Evolutionary conservation across 2,329 filamentous ascomycete genomes (phyloP).

Genomic region (Pseudogymnoascus sp.): DNA sequence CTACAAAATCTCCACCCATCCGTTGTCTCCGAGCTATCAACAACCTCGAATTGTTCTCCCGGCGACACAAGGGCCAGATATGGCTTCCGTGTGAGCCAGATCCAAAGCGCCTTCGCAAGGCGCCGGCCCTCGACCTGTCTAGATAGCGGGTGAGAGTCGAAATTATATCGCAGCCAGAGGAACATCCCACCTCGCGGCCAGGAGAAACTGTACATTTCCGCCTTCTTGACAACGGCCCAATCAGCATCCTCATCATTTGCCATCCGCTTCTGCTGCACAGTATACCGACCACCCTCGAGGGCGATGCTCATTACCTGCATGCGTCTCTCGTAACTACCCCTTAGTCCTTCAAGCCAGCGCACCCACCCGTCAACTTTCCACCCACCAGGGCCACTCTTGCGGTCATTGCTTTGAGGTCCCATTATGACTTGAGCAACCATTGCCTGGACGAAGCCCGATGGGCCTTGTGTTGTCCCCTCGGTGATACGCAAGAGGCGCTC

Average conservation of each 20-base stretch:
- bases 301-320: conserved; percentile 72
- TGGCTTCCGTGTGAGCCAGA: conserved; percentile 60
- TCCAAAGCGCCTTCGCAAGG: conserved; percentile 59
- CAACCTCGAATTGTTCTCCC: conserved; percentile 66
- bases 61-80: conserved; percentile 62
- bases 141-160: conserved; percentile 61
- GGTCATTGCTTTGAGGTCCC: conserved; percentile 52
- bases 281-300: conserved; percentile 59
- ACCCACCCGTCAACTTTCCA: conserved; percentile 86
- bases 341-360: conserved; percentile 78
- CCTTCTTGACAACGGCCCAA: conserved; percentile 70
- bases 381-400: conserved; percentile 41
- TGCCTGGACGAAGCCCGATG: conserved; percentile 81
- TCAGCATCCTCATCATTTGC: conserved; percentile 48
- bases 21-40: conserved; percentile 44
- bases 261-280: conserved; percentile 53
- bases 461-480: conserved; percentile 72
- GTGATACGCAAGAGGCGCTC: conserved; percentile 66
- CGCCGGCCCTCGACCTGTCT: conserved; percentile 41
- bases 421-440: conserved; percentile 72
- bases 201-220: conserved; percentile 63
- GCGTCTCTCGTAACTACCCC: conserved; percentile 73
- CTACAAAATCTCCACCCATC: conserved; percentile 65
- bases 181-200: conserved; percentile 91
- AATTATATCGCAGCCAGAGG: conserved; percentile 68